Conservation (phyloP, 2,329 filamentous ascomycete species). For the Aspergillus sclerotialis region DNA sequence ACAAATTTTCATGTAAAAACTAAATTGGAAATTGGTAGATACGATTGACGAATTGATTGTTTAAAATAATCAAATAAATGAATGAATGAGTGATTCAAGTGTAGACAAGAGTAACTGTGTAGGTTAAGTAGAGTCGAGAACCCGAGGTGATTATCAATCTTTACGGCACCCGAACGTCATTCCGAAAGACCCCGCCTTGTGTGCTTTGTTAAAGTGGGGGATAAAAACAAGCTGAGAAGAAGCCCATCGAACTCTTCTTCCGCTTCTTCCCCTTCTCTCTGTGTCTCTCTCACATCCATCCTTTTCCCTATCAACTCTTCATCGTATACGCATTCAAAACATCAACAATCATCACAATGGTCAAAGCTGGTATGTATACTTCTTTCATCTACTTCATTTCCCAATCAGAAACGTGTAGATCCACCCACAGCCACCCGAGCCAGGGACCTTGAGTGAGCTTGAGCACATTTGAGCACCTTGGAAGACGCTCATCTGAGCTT, state of each 20-base stretch:
- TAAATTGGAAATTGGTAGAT: not conserved
- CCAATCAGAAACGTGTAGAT: too few relatives aligned
- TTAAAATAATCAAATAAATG: not conserved
- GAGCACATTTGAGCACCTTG: slow-evolving; percentile 40
- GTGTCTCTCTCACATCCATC: slow-evolving; percentile 8
- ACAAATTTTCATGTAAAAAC: slow-evolving; percentile 14
- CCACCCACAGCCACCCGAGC: slow-evolving; percentile 24
- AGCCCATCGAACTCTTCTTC: slow-evolving; percentile 12
- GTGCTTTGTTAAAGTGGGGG: not conserved
- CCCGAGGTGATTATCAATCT: too few relatives aligned
- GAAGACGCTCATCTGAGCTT: slow-evolving; percentile 10
- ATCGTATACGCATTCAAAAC: slow-evolving; percentile 13
- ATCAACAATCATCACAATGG: slow-evolving; percentile 69
- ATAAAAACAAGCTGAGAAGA: not conserved
- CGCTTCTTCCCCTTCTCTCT: slow-evolving; percentile 14
- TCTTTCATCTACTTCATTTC: slow-evolving; percentile 11
- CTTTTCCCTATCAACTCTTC: slow-evolving; percentile 5
- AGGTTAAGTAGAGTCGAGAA: too few relatives aligned
- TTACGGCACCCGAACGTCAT: slow-evolving; percentile 16
- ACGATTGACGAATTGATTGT: not conserved
- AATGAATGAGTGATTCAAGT: not conserved
- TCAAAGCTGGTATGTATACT: slow-evolving; percentile 79
- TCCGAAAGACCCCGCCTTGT: slow-evolving; percentile 11
- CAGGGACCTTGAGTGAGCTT: slow-evolving; percentile 31
- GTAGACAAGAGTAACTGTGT: not conserved